phyloP scores from a whole-genome alignment of 2,329 filamentous ascomycete genomes.

The Talaromyces sp. region DNA sequence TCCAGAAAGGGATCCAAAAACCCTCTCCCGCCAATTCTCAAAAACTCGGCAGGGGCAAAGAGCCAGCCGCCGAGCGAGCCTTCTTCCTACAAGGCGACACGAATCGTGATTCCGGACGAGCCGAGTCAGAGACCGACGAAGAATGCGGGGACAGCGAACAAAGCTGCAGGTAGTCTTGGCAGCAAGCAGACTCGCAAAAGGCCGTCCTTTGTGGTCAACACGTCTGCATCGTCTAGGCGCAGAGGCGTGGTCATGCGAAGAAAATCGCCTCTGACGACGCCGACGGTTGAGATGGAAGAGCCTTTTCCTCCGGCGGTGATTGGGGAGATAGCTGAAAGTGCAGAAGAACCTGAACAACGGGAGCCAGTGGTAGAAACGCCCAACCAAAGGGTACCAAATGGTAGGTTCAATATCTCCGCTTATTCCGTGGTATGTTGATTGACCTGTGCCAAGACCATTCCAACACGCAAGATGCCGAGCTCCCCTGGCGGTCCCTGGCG shows the following conservation, averaged over 20 bases:
- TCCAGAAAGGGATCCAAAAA: slow-evolving; percentile 9
- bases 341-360: not conserved
- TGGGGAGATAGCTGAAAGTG: not conserved
- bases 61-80: slow-evolving; percentile 13
- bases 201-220: slow-evolving; percentile 21
- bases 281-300: slow-evolving; percentile 4
- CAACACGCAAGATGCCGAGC: not conserved
- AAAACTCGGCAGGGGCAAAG: slow-evolving; percentile 26
- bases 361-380: not conserved
- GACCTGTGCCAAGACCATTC: not conserved
- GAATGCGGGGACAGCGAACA: slow-evolving; percentile 16
- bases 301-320: not conserved
- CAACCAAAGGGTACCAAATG: not conserved
- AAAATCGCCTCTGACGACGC: slow-evolving; percentile 22
- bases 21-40: slow-evolving; percentile 33
- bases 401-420: not conserved
- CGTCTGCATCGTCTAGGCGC: slow-evolving; percentile 21
- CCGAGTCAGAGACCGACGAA: slow-evolving; percentile 18
- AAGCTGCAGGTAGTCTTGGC: not conserved
- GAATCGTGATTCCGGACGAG: slow-evolving; percentile 23
- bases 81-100: slow-evolving; percentile 24
- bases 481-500: slow-evolving; percentile 6
- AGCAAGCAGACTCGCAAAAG: slow-evolving; percentile 22
- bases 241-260: slow-evolving; percentile 28
- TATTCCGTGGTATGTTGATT: not conserved